Evolutionary conservation across 2,329 filamentous ascomycete genomes (phyloP).

Genomic region (Fusarium albidum): DNA sequence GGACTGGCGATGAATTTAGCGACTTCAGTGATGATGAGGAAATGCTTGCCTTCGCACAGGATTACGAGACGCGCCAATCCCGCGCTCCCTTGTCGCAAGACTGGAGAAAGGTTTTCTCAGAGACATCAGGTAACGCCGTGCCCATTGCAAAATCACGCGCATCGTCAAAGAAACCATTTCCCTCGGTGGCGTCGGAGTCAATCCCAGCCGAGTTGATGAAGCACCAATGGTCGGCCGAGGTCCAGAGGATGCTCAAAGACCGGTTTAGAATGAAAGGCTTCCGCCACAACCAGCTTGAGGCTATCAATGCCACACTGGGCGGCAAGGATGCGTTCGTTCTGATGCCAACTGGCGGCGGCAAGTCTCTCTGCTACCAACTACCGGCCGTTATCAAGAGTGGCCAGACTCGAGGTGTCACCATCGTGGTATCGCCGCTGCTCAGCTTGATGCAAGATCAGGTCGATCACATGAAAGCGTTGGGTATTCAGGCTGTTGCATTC

Average conservation of each 20-base stretch:
- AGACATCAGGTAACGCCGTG: slow-evolving; percentile 58
- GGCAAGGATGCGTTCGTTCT: slow-evolving; percentile 93
- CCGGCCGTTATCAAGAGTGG: slow-evolving; percentile 85
- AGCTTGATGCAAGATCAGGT: slow-evolving; percentile 99
- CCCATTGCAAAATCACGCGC: slow-evolving; percentile 44
- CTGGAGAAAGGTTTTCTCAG: slow-evolving; percentile 51
- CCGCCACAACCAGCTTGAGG: slow-evolving; percentile 89
- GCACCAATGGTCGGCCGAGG: slow-evolving; percentile 85
- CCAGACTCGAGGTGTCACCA: slow-evolving; percentile 83
- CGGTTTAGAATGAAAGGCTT: slow-evolving; percentile 88
- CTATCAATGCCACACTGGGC: slow-evolving; percentile 89
- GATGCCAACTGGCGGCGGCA: slow-evolving; percentile 98
- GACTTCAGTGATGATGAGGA: slow-evolving; percentile 61
- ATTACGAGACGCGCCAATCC: slow-evolving; percentile 55
- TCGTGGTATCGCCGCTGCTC: slow-evolving; percentile 93
- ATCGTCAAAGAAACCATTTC: slow-evolving; percentile 44
- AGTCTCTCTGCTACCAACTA: slow-evolving; percentile 95
- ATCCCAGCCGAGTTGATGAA: slow-evolving; percentile 66
- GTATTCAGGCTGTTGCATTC: slow-evolving; percentile 82
- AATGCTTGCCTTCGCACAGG: slow-evolving; percentile 61
- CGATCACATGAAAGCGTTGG: slow-evolving; percentile 75
- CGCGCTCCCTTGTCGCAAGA: slow-evolving; percentile 30
- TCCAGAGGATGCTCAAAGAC: slow-evolving; percentile 81
- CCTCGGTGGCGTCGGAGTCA: slow-evolving; percentile 34
- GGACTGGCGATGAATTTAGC: slow-evolving; percentile 49